These are phyloP conservation scores for Yamagishiella unicocca DNA, from an alignment of 139 green algal species.

Conservation along the genomic window DNA sequence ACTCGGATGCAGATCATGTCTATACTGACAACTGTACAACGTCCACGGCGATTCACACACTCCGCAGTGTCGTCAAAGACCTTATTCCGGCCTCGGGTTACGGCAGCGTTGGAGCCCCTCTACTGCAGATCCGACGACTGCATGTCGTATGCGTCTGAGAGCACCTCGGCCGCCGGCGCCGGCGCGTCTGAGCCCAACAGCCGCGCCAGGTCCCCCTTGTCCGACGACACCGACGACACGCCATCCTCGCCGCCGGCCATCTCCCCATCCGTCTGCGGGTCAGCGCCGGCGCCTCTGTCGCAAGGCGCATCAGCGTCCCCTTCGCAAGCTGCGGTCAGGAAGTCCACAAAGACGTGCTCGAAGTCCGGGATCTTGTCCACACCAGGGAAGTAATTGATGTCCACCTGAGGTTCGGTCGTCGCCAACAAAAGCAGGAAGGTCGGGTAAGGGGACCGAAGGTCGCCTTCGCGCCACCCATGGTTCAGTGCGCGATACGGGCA, in stretches of 20 bases:
- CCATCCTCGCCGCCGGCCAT: background rate
- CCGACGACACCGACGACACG: conserved; percentile 17
- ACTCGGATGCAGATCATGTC: too few species aligned
- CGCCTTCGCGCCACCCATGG: too few species aligned
- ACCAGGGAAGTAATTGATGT: conserved; percentile 72
- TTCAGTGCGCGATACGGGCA: too few species aligned
- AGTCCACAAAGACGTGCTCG: conserved; percentile 67
- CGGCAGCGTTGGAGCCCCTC: too few species aligned
- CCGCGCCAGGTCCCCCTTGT: conserved; percentile 2
- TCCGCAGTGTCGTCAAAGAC: too few species aligned
- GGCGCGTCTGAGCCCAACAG: background rate
- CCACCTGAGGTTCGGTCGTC: too few species aligned
- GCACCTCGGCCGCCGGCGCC: conserved; percentile 1
- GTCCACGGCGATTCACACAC: too few species aligned
- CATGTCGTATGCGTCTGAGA: background rate
- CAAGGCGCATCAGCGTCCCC: background rate
- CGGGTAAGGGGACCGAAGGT: too few species aligned
- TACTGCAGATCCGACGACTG: background rate
- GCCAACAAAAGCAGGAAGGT: too few species aligned
- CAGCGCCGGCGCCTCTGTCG: background rate
- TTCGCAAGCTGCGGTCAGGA: conserved; percentile 51
- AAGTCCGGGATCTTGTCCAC: conserved; percentile 73
- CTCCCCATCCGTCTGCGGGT: background rate
- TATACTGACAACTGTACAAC: too few species aligned
- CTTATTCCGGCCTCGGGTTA: too few species aligned